Evolutionary conservation across 2,329 filamentous ascomycete species (phyloP), one percentile per base, ranked within the genome.

Genomic region (Arthroderma sp.): DNA sequence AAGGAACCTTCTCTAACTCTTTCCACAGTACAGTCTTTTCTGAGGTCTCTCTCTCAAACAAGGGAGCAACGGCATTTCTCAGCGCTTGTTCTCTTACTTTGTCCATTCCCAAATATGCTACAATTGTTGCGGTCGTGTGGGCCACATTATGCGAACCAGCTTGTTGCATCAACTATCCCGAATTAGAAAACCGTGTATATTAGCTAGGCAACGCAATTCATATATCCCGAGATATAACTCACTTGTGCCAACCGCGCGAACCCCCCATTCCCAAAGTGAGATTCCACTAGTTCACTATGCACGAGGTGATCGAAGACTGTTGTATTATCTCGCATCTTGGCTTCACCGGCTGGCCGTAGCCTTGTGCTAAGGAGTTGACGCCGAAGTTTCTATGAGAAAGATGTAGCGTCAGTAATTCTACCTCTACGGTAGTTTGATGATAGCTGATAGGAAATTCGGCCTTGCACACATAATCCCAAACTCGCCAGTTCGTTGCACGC

Each of bases 1-100:
- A 43, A n/a, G 41, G 41, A 15, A 43, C 41, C 30, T 37, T 43
- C 29, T 43, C 41, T 15, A 43, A 28, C 4, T 43, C 41, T 6
- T 43, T 37, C 41, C 31, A 43, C 22, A 15, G 8, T 38, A 15
- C 8, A 22, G 8, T 38, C 15, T 28, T 11, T 9, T 38, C 37
- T 8, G 10, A 9, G 9, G n/a, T 38, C 8, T 15, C n/a, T 22
- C 5, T n/a, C 8, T 28, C 34, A 43, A 43, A 43, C 8, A 43
- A 11, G 4, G 41, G 41, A 11, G 8, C 10, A 5, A 43, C 30
- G n/a, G 33, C 41, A n/a, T 37, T 33, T 6, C 32, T 30, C 9
- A 43, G 34, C 30, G 27, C 28, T n/a, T 10, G 22, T 6, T 37
- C 41, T 11, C 37, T 43, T 28, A 9, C 32, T 29, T 38, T 33